Percentiles rank a stretch among this genome's conserved stretches.
phyloP scores from a whole-genome alignment of 2,329 filamentous ascomycete genomes.

The Endothia cerciana region DNA sequence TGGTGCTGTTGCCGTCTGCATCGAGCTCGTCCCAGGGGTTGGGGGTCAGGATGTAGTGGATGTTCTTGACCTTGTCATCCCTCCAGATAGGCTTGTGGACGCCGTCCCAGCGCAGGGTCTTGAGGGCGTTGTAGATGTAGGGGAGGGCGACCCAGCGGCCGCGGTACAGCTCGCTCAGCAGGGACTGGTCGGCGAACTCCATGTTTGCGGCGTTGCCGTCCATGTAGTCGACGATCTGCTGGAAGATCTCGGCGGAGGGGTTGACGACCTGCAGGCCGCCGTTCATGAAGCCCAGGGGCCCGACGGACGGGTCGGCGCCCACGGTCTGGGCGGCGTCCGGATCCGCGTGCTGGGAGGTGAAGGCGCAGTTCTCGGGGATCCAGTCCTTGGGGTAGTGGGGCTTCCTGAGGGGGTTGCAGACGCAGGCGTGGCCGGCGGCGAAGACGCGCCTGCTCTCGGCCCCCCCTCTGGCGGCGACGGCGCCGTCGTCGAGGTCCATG shows the following conservation, averaged over 20 bases:
- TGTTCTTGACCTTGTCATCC: constrained; percentile 61
- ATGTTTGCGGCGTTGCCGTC: constrained; percentile 50
- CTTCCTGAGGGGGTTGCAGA: constrained; percentile 81
- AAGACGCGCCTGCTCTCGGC: constrained; percentile 67
- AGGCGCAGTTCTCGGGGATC: constrained; percentile 61
- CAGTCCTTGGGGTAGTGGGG: constrained; percentile 78
- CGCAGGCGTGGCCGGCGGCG: constrained; percentile 81
- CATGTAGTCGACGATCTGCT: constrained; percentile 56
- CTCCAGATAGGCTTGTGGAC: constrained; percentile 62
- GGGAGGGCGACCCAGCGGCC: constrained; percentile 62
- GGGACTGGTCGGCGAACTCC: constrained; percentile 63
- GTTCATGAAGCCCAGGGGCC: constrained; percentile 58
- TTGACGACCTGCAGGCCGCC: constrained; percentile 62
- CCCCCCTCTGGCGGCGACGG: constrained; percentile 25
- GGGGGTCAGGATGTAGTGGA: constrained; percentile 64
- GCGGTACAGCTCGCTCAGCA: constrained; percentile 59
- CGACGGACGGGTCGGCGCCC: constrained; percentile 48
- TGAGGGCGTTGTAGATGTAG: constrained; percentile 66
- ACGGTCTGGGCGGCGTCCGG: constrained; percentile 51
- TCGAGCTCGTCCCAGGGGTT: constrained; percentile 64
- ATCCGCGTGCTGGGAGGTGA: constrained; percentile 55
- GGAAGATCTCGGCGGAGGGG: constrained; percentile 52
- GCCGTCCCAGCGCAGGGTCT: constrained; percentile 58
- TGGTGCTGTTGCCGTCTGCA: constrained; percentile 47
- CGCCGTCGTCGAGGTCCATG: constrained; percentile 56